Conservation (phyloP, 1,284 basidiomycete species). For the Ustilago vetiveriae region DNA sequence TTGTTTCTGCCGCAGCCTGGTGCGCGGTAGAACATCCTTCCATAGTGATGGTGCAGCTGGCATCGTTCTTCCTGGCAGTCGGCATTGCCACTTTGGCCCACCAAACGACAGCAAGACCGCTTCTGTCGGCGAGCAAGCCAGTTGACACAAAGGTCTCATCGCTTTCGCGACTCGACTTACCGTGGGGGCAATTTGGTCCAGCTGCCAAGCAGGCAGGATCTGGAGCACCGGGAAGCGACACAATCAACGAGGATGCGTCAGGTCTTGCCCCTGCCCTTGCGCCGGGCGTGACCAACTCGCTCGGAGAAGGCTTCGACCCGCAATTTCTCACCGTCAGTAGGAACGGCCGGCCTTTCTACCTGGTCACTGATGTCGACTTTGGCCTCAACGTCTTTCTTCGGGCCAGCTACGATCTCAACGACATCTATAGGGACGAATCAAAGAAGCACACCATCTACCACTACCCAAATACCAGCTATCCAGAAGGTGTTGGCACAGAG, state of each 20-base stretch:
- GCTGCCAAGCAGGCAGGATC: slow-evolving; percentile 13
- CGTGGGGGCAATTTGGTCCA: slow-evolving; percentile 29
- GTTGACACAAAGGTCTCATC: background rate
- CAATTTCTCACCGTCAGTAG: slow-evolving; percentile 31
- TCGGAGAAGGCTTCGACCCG: slow-evolving; percentile 40
- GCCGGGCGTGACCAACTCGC: slow-evolving; percentile 31
- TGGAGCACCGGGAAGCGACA: slow-evolving; percentile 30
- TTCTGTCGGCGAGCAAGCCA: background rate
- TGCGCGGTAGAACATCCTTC: background rate
- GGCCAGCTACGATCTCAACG: slow-evolving; percentile 35
- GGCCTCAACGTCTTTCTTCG: slow-evolving; percentile 28
- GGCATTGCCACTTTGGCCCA: background rate
- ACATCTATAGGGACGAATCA: slow-evolving; percentile 31
- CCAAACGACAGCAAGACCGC: slow-evolving; percentile 7
- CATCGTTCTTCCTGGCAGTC: background rate
- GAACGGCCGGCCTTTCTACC: slow-evolving; percentile 25
- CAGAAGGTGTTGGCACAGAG: slow-evolving; percentile 39
- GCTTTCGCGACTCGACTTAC: slow-evolving; percentile 8
- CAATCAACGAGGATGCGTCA: slow-evolving; percentile 32
- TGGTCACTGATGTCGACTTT: slow-evolving; percentile 41
- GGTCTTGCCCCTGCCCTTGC: slow-evolving; percentile 36
- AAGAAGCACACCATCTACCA: slow-evolving; percentile 28
- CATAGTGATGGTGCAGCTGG: background rate
- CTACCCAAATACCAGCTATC: slow-evolving; percentile 24
- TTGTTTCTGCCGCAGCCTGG: slow-evolving; percentile 18